These are phyloP conservation scores for Ampelocalamus luodianensis DNA, from an alignment of 176 grass and related monocot genomes.

Conservation along the genomic window DNA sequence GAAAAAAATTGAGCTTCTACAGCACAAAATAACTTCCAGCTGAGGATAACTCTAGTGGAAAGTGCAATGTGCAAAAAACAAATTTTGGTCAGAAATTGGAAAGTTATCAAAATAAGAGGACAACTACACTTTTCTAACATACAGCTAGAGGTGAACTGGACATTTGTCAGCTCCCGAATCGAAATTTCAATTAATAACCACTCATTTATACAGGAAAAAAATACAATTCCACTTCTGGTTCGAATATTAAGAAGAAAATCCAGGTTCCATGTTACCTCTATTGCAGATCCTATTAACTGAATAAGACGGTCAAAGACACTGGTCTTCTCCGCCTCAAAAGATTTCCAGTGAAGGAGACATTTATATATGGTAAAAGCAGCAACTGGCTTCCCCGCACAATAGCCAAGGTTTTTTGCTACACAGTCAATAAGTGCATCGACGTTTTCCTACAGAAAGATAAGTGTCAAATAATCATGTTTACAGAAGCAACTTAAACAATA, in stretches of 20 bases:
- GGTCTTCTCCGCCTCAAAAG: conserved; percentile 95
- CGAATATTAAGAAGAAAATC: conserved; percentile 14
- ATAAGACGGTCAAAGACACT: conserved; percentile 98
- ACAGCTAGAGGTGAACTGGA: not conserved
- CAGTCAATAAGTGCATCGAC: conserved; percentile 84
- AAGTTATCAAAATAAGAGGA: not conserved
- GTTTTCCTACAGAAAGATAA: conserved; percentile 70
- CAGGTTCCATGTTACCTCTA: conserved; percentile 71
- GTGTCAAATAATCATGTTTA: conserved; percentile 41
- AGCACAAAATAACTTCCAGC: conserved; percentile 20
- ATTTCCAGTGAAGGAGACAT: conserved; percentile 98
- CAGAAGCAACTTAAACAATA: conserved; percentile 42
- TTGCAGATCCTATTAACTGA: conserved; percentile 95
- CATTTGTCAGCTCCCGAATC: not conserved
- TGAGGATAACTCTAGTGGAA: conserved; percentile 5
- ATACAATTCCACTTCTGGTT: not conserved
- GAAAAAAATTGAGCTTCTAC: not conserved
- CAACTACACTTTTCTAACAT: not conserved
- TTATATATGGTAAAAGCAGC: conserved; percentile 95
- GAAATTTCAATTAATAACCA: conserved; percentile 15
- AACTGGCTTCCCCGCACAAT: conserved; percentile 83
- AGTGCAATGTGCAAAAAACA: not conserved
- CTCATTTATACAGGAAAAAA: conserved; percentile 1
- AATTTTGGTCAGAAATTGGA: not conserved
- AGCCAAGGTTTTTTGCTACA: conserved; percentile 82